A percentile compares a stretch with the other conserved stretches of the same genome.
Evolutionary conservation across 129 eudicot species (phyloP).

Genomic region (Kitagawia praeruptora): DNA sequence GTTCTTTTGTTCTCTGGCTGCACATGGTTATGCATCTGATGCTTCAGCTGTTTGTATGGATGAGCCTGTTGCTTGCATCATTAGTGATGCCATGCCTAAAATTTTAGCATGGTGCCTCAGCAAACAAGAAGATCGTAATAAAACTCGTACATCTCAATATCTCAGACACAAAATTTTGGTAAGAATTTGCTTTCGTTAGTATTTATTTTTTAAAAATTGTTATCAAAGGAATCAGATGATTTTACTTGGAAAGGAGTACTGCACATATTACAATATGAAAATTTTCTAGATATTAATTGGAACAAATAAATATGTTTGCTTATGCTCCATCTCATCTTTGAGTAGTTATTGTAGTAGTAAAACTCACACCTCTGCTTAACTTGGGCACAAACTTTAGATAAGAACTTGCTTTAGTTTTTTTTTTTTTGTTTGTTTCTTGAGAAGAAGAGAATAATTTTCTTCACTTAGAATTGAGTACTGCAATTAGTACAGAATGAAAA

Average conservation of each 20-base stretch:
- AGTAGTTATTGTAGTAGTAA: neutral
- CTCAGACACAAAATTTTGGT: slow-evolving; percentile 72
- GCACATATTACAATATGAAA: neutral
- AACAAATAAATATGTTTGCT: neutral
- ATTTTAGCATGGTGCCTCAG: slow-evolving; percentile 46
- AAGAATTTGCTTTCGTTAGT: slow-evolving; percentile 12
- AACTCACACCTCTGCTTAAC: neutral
- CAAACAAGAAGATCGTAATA: slow-evolving; percentile 12
- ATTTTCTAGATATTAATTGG: neutral
- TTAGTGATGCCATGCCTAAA: slow-evolving; percentile 38
- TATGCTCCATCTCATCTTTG: neutral
- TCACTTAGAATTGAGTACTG: neutral
- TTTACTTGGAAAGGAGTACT: neutral
- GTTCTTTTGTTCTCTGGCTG: slow-evolving; percentile 56
- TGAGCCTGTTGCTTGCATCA: slow-evolving; percentile 24
- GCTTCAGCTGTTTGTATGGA: slow-evolving; percentile 19
- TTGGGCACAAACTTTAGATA: neutral
- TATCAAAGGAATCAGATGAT: neutral
- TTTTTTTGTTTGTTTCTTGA: neutral
- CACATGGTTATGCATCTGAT: slow-evolving; percentile 12
- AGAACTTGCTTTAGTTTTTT: neutral
- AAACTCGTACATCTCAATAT: slow-evolving; percentile 27
- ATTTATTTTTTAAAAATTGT: neutral
- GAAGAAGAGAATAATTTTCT: neutral
- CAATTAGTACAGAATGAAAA: neutral